Conservation (phyloP, 345 rosid genomes). For the Lepidium didymum region DNA sequence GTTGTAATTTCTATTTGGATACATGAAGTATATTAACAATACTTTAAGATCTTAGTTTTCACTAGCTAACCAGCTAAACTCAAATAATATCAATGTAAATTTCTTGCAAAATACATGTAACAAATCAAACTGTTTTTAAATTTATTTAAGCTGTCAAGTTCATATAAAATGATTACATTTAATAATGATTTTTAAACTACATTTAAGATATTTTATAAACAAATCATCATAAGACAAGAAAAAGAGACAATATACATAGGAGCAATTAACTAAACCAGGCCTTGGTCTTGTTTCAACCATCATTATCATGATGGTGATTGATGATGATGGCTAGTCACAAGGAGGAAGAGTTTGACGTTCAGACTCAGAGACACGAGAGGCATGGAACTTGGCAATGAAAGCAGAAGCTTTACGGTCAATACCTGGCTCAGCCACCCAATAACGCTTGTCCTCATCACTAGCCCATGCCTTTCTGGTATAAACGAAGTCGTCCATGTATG, state of each 20-base stretch:
- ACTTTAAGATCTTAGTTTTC: neutral
- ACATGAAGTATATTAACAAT: neutral
- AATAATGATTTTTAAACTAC: neutral
- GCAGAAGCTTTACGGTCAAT: constrained; percentile 45
- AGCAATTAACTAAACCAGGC: neutral
- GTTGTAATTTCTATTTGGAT: no score
- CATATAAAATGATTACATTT: neutral
- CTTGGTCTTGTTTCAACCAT: neutral
- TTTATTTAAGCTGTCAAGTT: neutral
- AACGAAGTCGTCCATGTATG: constrained; percentile 16
- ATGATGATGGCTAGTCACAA: constrained; percentile 17
- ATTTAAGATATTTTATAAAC: constrained; percentile 10
- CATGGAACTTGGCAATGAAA: constrained; percentile 52
- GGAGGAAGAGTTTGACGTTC: constrained; percentile 31
- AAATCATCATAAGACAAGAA: neutral
- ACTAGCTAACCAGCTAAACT: neutral
- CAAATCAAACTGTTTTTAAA: no score
- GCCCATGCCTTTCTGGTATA: constrained; percentile 35
- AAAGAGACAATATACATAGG: constrained; percentile 18
- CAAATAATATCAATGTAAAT: neutral
- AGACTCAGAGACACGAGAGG: constrained; percentile 39
- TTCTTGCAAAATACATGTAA: neutral
- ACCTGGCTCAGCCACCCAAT: constrained; percentile 42
- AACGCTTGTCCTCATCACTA: constrained; percentile 37
- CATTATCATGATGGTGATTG: neutral